Conservation (phyloP, 805 yeast species). For the Priceomyces melissophilus region DNA sequence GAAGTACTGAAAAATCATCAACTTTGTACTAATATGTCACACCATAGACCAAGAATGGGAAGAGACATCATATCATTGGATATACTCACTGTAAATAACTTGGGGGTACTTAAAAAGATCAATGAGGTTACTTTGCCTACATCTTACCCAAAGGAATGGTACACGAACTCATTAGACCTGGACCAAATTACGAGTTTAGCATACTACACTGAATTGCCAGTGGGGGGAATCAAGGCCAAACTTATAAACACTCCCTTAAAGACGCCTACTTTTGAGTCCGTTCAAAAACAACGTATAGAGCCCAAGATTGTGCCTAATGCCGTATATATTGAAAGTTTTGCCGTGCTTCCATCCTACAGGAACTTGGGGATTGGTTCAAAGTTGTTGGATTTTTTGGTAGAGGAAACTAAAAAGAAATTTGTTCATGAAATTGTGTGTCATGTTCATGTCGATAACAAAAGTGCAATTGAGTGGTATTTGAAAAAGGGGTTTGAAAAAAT, state of each 20-base stretch:
- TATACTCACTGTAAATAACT: slow-evolving; percentile 56
- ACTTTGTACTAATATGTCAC: no score
- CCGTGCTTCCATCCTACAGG: slow-evolving; percentile 64
- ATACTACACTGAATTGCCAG: slow-evolving; percentile 73
- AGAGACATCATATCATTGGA: slow-evolving; percentile 52
- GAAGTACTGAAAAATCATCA: no score
- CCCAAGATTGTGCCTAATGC: slow-evolving; percentile 43
- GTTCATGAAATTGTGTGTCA: slow-evolving; percentile 53
- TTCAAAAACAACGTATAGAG: slow-evolving; percentile 16
- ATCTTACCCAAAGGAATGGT: slow-evolving; percentile 50
- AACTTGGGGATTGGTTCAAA: slow-evolving; percentile 57
- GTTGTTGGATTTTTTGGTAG: slow-evolving; percentile 54
- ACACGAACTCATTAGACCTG: slow-evolving; percentile 41
- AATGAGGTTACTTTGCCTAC: slow-evolving; percentile 52
- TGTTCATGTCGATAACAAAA: slow-evolving; percentile 44
- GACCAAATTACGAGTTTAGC: slow-evolving; percentile 58
- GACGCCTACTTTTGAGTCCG: slow-evolving; percentile 24
- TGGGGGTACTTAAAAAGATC: slow-evolving; percentile 57
- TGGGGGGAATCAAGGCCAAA: slow-evolving; percentile 68
- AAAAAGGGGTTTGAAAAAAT: slow-evolving; percentile 44
- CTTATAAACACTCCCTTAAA: slow-evolving; percentile 42
- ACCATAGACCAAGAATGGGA: slow-evolving; percentile 11
- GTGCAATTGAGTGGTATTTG: slow-evolving; percentile 50
- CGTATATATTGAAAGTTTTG: slow-evolving; percentile 63
- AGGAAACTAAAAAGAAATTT: slow-evolving; percentile 51